phyloP scores from a whole-genome alignment of 345 rosid species.

The Gossypium ekmanianum region DNA sequence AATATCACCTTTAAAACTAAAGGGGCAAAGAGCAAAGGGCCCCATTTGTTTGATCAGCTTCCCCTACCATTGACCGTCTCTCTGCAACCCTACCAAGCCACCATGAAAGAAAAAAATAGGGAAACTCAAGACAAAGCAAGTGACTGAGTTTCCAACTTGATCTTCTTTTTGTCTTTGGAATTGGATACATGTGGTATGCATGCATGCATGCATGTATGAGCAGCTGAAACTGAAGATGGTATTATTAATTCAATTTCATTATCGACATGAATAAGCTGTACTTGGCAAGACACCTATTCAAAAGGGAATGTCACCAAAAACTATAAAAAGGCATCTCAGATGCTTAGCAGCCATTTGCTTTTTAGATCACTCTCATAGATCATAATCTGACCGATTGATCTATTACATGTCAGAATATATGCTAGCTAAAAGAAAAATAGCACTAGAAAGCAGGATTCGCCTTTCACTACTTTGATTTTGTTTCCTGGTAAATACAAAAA shows the following conservation, averaged over 20 bases:
- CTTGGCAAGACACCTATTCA: not conserved
- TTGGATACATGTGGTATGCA: no score
- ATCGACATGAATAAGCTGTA: not conserved
- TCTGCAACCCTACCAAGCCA: slow-evolving; percentile 14
- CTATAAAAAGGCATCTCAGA: not conserved
- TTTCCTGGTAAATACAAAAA: slow-evolving; percentile 18
- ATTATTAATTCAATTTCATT: not conserved
- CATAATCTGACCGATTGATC: not conserved
- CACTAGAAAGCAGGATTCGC: not conserved
- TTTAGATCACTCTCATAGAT: not conserved
- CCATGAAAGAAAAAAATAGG: not conserved
- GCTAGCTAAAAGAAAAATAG: not conserved
- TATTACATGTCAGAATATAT: not conserved
- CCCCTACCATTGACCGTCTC: no score
- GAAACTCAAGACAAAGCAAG: slow-evolving; percentile 28
- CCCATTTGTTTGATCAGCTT: not conserved
- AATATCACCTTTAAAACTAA: not conserved
- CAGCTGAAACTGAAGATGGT: no score
- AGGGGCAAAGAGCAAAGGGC: not conserved
- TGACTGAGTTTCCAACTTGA: not conserved
- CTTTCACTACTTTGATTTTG: not conserved
- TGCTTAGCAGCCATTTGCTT: not conserved
- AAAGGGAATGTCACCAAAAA: not conserved
- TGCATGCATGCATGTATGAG: no score
- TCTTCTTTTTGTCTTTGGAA: not conserved